Conservation (phyloP, 441 rosid genomes). For the Bocquillonia castaneifolia region DNA sequence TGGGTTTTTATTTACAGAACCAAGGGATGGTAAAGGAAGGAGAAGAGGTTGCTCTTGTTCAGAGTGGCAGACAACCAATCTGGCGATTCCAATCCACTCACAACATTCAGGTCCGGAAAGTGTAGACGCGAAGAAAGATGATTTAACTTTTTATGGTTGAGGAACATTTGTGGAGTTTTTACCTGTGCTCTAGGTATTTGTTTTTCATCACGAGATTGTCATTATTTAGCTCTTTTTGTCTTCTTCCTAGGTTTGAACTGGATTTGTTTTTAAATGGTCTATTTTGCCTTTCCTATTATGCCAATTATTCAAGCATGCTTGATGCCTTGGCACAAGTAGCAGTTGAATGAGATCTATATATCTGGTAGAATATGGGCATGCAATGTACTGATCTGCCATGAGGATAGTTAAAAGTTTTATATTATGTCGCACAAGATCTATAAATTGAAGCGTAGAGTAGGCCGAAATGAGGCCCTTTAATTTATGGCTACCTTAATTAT, state of each 20-base stretch:
- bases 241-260: constrained; percentile 1
- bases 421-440: neutral
- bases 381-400: neutral
- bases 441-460: neutral
- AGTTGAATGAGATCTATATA: neutral
- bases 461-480: neutral
- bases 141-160: neutral
- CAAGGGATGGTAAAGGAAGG: constrained; percentile 97
- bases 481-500: neutral
- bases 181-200: neutral
- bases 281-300: neutral
- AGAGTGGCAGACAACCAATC: constrained; percentile 88
- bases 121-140: constrained; percentile 30
- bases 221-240: neutral
- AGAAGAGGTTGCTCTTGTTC: constrained; percentile 88
- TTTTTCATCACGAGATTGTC: neutral
- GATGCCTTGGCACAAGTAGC: neutral
- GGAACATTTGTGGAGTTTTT: neutral
- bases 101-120: constrained; percentile 91
- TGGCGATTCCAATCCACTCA: constrained; percentile 96
- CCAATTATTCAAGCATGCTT: neutral
- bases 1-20: constrained; percentile 45
- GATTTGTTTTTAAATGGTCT: neutral
- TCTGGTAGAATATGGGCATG: neutral
- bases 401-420: neutral